Conservation (phyloP, 139 green algal species). For the Coccomyxa sp. region DNA sequence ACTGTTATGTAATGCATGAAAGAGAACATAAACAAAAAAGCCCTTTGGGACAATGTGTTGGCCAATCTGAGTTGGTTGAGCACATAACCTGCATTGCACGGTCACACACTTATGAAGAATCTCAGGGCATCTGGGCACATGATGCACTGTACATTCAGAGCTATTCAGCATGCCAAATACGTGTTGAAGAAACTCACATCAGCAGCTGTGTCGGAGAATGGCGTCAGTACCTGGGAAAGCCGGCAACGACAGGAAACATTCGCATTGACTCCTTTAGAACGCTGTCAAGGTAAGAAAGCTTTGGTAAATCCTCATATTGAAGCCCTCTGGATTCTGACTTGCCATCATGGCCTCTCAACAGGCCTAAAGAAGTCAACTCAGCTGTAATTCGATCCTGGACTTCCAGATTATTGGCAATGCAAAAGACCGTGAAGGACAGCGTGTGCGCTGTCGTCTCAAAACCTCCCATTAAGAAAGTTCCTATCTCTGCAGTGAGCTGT, state of each 20-base stretch:
- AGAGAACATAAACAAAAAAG: slow-evolving; percentile 16
- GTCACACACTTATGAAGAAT: background rate
- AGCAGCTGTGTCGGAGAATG: background rate
- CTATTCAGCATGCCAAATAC: background rate
- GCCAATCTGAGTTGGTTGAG: background rate
- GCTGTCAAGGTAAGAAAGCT: background rate
- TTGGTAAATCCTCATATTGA: slow-evolving; percentile 17
- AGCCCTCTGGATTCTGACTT: slow-evolving; percentile 10
- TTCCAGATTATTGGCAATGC: slow-evolving; percentile 24
- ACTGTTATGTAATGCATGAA: slow-evolving; percentile 22
- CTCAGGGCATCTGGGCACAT: background rate
- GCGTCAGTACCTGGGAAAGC: background rate
- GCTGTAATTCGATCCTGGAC: slow-evolving; percentile 2
- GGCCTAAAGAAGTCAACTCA: slow-evolving; percentile 16
- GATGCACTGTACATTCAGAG: background rate
- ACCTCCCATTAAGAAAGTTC: slow-evolving; percentile 16
- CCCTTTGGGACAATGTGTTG: background rate
- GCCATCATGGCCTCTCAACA: background rate
- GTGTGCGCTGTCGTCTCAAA: slow-evolving; percentile 44
- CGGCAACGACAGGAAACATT: slow-evolving; percentile 26
- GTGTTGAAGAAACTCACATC: background rate
- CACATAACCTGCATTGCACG: background rate
- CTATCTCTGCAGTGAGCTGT: slow-evolving; percentile 20
- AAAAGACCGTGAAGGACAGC: slow-evolving; percentile 30
- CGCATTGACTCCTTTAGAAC: slow-evolving; percentile 36